A percentile compares a stretch with the other conserved stretches of the same genome.
These are phyloP conservation scores for Aspergillus latus DNA, from an alignment of 2,329 filamentous ascomycete species.

Conservation along the genomic window DNA sequence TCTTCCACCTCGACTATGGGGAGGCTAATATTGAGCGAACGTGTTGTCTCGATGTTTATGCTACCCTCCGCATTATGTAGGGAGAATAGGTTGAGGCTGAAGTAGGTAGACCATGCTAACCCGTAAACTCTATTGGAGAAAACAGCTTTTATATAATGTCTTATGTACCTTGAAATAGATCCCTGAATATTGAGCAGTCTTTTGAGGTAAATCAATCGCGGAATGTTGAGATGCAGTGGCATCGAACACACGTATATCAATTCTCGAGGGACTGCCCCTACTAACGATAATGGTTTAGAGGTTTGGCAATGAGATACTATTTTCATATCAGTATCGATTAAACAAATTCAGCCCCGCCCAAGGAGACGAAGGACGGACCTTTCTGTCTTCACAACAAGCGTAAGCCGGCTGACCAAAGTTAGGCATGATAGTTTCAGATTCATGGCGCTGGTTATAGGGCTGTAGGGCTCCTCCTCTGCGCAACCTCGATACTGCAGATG, in stretches of 20 bases:
- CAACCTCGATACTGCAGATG: no score
- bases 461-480: no score
- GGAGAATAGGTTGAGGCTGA: background rate
- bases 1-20: background rate
- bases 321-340: no score
- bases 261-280: background rate
- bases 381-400: no score
- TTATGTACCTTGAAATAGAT: background rate
- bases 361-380: no score
- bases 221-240: background rate
- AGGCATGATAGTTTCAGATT: no score
- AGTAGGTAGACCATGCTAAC: background rate
- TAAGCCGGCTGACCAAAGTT: no score
- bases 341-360: no score
- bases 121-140: background rate
- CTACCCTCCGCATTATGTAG: background rate
- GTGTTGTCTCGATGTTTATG: background rate
- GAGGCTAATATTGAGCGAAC: background rate
- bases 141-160: background rate
- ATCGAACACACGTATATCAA: background rate
- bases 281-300: background rate
- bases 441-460: no score
- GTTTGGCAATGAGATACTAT: background rate
- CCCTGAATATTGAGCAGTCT: background rate
- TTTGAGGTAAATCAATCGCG: background rate